phyloP scores from a whole-genome alignment of 1,284 basidiomycete genomes.

The Clitocybe nebularis region DNA sequence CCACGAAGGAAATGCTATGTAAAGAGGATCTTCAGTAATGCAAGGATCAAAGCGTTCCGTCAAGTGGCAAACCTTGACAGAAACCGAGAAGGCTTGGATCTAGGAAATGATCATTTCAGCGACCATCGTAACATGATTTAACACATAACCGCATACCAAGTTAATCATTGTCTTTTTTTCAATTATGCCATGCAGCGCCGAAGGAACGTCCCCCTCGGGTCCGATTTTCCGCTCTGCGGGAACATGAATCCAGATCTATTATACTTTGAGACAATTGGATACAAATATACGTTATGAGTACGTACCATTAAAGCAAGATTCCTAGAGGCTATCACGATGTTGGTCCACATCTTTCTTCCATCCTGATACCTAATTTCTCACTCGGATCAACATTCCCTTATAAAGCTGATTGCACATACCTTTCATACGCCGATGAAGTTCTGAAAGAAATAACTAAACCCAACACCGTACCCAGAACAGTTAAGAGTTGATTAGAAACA shows the following conservation, averaged over 20 bases:
- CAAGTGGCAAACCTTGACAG: slow-evolving; percentile 45
- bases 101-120: slow-evolving; percentile 18
- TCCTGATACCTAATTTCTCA: slow-evolving; percentile 46
- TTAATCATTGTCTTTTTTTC: slow-evolving; percentile 77
- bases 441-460: slow-evolving; percentile 69
- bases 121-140: too few relatives aligned
- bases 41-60: not conserved
- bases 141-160: slow-evolving; percentile 35
- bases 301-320: slow-evolving; percentile 52
- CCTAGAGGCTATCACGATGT: slow-evolving; percentile 47
- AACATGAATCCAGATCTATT: slow-evolving; percentile 61
- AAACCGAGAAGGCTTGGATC: slow-evolving; percentile 61
- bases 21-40: slow-evolving; percentile 12
- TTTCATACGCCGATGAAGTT: slow-evolving; percentile 66
- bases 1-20: slow-evolving; percentile 59
- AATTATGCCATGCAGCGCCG: slow-evolving; percentile 46
- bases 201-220: slow-evolving; percentile 29
- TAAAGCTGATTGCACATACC: slow-evolving; percentile 33
- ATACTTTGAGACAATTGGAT: slow-evolving; percentile 1
- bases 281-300: not conserved
- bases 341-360: slow-evolving; percentile 62
- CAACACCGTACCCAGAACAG: slow-evolving; percentile 64
- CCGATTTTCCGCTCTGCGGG: slow-evolving; percentile 42
- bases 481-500: slow-evolving; percentile 46
- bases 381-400: not conserved